A percentile compares a stretch with the other conserved stretches of the same genome.
Evolutionary conservation across 1,284 basidiomycete species (phyloP).

Genomic region (Apiotrichum veenhuisii): DNA sequence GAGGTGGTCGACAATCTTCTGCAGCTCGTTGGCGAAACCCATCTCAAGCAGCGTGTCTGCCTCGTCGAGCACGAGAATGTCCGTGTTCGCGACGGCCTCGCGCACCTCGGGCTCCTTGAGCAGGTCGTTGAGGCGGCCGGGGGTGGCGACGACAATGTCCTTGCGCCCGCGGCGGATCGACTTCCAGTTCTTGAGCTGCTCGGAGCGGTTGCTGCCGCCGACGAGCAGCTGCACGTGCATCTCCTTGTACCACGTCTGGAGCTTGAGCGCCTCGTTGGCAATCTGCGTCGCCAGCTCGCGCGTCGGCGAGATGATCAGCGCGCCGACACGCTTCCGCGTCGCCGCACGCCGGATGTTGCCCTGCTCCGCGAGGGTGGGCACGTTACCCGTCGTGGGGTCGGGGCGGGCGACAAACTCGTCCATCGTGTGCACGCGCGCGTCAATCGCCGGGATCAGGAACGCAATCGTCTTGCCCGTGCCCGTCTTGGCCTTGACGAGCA

Average conservation of each 20-base stretch:
- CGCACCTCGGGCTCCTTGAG: conserved; percentile 61
- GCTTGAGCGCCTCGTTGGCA: conserved; percentile 72
- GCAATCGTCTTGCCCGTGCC: conserved; percentile 88
- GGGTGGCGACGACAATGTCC: conserved; percentile 90
- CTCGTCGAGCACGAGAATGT: conserved; percentile 82
- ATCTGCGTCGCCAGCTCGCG: conserved; percentile 93
- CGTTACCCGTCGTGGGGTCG: conserved; percentile 23
- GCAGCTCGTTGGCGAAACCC: conserved; percentile 90
- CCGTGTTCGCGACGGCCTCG: conserved; percentile 57
- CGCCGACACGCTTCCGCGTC: conserved; percentile 59
- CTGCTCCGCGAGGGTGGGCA: conserved; percentile 11
- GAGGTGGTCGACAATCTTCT: conserved; percentile 67
- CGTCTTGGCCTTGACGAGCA: conserved; percentile 65
- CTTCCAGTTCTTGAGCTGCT: conserved; percentile 57
- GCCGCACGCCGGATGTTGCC: conserved; percentile 39
- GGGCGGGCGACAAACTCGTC: conserved; percentile 26
- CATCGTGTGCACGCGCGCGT: conserved; percentile 58
- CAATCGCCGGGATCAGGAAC: conserved; percentile 84
- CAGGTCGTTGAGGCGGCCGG: conserved; percentile 82
- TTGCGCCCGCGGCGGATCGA: conserved; percentile 63
- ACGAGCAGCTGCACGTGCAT: conserved; percentile 74
- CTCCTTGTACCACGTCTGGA: conserved; percentile 62
- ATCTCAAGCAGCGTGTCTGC: conserved; percentile 93
- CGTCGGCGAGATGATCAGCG: conserved; percentile 87
- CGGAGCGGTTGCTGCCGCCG: conserved; percentile 64